Conservation (phyloP, 2,329 filamentous ascomycete genomes). For the Aspergillus pseudonomiae region DNA sequence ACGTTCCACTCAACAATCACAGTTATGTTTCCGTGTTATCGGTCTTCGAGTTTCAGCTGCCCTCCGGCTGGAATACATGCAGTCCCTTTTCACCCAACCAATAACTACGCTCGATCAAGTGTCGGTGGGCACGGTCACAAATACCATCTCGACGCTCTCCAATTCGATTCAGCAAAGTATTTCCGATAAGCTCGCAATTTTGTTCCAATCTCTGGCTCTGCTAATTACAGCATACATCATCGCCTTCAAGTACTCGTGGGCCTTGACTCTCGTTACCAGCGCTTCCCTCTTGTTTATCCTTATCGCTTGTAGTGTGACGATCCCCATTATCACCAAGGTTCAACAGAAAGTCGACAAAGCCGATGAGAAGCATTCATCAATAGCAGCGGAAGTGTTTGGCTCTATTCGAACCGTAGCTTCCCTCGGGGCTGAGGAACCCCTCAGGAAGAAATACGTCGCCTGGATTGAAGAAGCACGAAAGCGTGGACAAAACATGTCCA, state of each 20-base stretch:
- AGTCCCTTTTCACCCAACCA: constrained; percentile 53
- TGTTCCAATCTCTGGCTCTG: constrained; percentile 47
- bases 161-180: constrained; percentile 59
- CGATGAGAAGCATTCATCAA: constrained; percentile 39
- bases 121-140: constrained; percentile 54
- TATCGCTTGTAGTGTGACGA: constrained; percentile 32
- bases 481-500: constrained; percentile 32
- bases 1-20: constrained; percentile 3
- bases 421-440: constrained; percentile 44
- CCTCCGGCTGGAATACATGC: constrained; percentile 54
- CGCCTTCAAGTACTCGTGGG: constrained; percentile 56
- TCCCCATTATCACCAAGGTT: constrained; percentile 37
- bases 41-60: constrained; percentile 55
- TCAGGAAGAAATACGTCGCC: constrained; percentile 39
- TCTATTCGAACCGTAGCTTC: constrained; percentile 51
- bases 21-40: constrained; percentile 52
- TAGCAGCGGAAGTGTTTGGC: constrained; percentile 47
- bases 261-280: constrained; percentile 55
- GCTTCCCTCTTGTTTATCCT: constrained; percentile 50
- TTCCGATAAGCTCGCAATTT: constrained; percentile 54
- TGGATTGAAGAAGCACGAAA: constrained; percentile 43
- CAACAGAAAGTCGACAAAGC: constrained; percentile 42
- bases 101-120: constrained; percentile 54
- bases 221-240: constrained; percentile 53
- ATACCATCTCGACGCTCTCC: constrained; percentile 55